Conservation (phyloP, 768 basidiomycete species). For the Tylopilus subfusipes region DNA sequence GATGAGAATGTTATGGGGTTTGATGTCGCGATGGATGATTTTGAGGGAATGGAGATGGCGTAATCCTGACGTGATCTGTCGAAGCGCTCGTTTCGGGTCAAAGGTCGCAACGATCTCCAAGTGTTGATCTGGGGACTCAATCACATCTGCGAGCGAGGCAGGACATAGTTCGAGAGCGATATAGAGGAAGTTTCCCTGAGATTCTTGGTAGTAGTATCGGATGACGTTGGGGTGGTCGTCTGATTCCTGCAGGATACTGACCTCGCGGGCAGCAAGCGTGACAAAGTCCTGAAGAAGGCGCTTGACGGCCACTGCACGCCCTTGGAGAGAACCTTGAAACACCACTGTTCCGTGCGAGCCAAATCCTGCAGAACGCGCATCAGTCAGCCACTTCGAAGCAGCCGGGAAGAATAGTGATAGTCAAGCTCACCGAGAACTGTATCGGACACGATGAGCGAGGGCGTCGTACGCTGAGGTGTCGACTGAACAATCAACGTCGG, state of each 20-base stretch:
- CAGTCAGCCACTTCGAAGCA: slow-evolving; percentile 1
- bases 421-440: slow-evolving; percentile 60
- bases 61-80: slow-evolving; percentile 83
- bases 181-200: slow-evolving; percentile 90
- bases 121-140: slow-evolving; percentile 76
- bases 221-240: slow-evolving; percentile 99
- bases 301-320: slow-evolving; percentile 97
- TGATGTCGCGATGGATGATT: slow-evolving; percentile 97
- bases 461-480: slow-evolving; percentile 20
- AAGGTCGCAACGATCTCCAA: slow-evolving; percentile 76
- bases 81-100: slow-evolving; percentile 83
- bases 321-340: slow-evolving; percentile 91
- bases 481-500: slow-evolving; percentile 25
- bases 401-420: background rate
- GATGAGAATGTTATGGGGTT: slow-evolving; percentile 95
- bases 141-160: slow-evolving; percentile 80
- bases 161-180: slow-evolving; percentile 96
- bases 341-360: slow-evolving; percentile 98
- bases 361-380: slow-evolving; percentile 54
- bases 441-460: slow-evolving; percentile 70
- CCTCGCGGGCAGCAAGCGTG: slow-evolving; percentile 90
- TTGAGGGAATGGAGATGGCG: slow-evolving; percentile 90
- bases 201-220: slow-evolving; percentile 96
- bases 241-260: slow-evolving; percentile 89
- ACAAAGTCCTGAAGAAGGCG: slow-evolving; percentile 94